Evolutionary conservation across 495 filamentous ascomycete genomes (phyloP), one percentile per base, ranked within the genome.

Genomic region (Jackrogersella multiformis): DNA sequence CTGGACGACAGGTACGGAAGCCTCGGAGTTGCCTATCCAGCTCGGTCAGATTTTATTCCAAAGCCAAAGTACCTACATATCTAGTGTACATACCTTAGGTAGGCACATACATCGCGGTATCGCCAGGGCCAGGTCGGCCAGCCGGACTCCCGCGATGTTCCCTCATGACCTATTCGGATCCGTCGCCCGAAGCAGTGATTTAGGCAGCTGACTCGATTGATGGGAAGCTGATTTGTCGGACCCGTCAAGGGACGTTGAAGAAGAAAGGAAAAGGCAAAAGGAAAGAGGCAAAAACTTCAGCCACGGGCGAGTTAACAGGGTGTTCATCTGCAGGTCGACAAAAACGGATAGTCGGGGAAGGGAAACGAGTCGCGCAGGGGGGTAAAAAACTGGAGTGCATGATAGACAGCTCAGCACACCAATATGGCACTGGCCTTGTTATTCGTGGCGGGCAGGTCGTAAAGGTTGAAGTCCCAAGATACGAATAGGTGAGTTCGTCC

Each of bases 201-300:
- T 26, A 60, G 42, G 63, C 72, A 74, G 72, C 65, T 74, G 72
- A 74, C n/a, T 71, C 72, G 69, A 46, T n/a, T 48, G 58, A 54
- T 53, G 15, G 49, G 24, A 64, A 70, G 51, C 30, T 66, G 65
- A 68, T 68, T 71, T 67, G 64, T 60, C 38, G 21, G 24, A 18
- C 9, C 32, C 20, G 10, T 44, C 57, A 32, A 63, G 38, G 51
- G 26, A 51, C 20, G 30, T 16, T 32, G 53, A 54, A 32, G 38
- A 24, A 28, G 24, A 12, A 44, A 48, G 45, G 41, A 60, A 39
- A 36, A 56, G 38, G 52, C 62, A 59, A 67, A 56, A 66, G 41
- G 61, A 72, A 55, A 66, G 63, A 72, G 60, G 55, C 63, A 70
- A 54, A 55, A 18, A 39, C 28, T 56, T 60, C 62, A 69, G 65